Base-by-base conservation (phyloP, 139 green algal species). In the Chlorella sp. region DNA sequence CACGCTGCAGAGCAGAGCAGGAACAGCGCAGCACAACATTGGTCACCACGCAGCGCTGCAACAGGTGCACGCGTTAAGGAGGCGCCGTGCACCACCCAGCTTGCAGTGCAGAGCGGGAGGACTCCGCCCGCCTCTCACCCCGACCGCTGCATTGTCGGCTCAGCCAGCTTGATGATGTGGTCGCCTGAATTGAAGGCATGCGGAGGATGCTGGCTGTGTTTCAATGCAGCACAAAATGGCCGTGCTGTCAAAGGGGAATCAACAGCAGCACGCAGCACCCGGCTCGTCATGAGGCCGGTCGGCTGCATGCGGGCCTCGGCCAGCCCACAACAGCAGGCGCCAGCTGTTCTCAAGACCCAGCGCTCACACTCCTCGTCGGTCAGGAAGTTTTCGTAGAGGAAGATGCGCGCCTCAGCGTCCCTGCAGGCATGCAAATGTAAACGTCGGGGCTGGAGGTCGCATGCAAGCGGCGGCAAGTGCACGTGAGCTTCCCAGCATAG, bases 371-470 rank as follows among this genome's bases (percentile, higher is more conserved):
- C 70, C 47, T 87, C 81, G 21, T 65, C 30, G 38, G 51, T 56
- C 0, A 85, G 34, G 26, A 71, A 80, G 36, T 51, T 57, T 21
- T 57, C 56, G 32, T 84, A 89, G n/a, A 87, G 18, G 44, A 89
- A 89, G 57, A 89, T 89, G 15, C 85, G 65, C 0, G 85, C 79
- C 11, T 89, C 85, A 0, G 65, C 79, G 32, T 87, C 51, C 51
- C 51, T 60, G 51, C 51, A 60, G 2, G 51, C n/a, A 86, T 38
- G 44, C 44, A 2, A 88, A 78, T 51, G 63, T 47, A 21, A 32
- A 18, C 1, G 34, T 6, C 4, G 16, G n/a, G 9, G 20, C 38
- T 32, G 39, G 16, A 38, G 0, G 21, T 18, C 15, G 68, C 17
- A 55, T 13, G 0, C 4, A 20, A 3, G 67, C 32, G 26, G 30